These are phyloP conservation scores for Cetraspora pellucida DNA, from an alignment of 192 early-diverging fungal genomes.

Conservation along the genomic window DNA sequence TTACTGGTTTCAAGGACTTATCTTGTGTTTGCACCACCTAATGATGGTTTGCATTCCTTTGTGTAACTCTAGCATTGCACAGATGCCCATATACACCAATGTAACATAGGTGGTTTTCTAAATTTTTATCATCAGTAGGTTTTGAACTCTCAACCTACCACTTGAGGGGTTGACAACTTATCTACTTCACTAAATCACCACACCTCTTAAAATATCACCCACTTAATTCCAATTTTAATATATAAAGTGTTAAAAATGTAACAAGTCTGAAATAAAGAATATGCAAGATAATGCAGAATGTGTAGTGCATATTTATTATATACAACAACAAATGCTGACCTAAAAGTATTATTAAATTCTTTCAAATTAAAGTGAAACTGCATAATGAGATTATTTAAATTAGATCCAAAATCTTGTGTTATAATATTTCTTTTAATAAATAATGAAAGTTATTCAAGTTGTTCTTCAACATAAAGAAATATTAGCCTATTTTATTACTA, in stretches of 20 bases:
- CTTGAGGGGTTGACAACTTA: too few relatives aligned
- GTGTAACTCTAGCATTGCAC: too few relatives aligned
- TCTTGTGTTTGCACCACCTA: too few relatives aligned
- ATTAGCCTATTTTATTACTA: background rate
- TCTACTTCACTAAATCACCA: too few relatives aligned
- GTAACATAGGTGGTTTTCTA: too few relatives aligned
- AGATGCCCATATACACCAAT: too few relatives aligned
- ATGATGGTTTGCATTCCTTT: too few relatives aligned
- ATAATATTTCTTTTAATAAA: background rate
- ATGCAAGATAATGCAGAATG: background rate
- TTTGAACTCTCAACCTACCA: too few relatives aligned
- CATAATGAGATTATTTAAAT: background rate
- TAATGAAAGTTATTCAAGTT: background rate
- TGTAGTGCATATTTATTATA: constrained; percentile 3
- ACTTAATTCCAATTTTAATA: background rate
- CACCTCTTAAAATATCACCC: background rate
- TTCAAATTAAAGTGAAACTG: background rate
- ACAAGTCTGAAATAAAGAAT: background rate
- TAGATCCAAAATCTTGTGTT: background rate
- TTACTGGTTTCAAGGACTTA: too few relatives aligned
- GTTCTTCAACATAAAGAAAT: background rate
- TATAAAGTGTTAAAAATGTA: background rate
- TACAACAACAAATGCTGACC: background rate
- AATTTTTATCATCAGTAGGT: too few relatives aligned
- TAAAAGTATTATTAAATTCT: background rate